Conservation (phyloP, 2,329 filamentous ascomycete genomes). For the Fonsecaea monophora region DNA sequence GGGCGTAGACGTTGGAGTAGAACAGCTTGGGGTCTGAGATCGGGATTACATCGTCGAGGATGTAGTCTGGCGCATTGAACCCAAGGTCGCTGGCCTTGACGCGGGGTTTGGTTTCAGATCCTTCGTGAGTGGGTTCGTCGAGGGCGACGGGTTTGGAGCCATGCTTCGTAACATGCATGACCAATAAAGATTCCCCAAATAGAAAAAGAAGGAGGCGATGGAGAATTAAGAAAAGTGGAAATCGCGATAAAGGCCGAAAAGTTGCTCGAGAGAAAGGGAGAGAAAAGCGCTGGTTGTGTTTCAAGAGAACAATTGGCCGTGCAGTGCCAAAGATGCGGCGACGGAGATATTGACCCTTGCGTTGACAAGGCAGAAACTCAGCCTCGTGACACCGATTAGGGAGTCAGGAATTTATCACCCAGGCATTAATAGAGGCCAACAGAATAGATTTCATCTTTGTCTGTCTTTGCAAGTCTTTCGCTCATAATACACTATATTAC, state of each 20-base stretch:
- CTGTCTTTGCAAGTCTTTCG: constrained; percentile 8
- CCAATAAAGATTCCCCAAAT: background rate
- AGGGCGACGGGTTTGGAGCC: constrained; percentile 18
- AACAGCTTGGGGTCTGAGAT: constrained; percentile 28
- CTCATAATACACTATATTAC: constrained; percentile 35
- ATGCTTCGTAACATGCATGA: constrained; percentile 36
- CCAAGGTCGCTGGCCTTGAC: constrained; percentile 30
- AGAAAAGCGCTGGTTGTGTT: background rate
- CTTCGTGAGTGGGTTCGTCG: constrained; percentile 29
- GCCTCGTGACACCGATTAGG: constrained; percentile 17
- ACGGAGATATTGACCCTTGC: constrained; percentile 14
- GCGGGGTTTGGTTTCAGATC: constrained; percentile 23
- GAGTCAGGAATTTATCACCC: background rate
- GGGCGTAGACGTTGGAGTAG: constrained; percentile 29
- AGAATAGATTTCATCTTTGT: background rate
- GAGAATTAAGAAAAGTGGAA: constrained; percentile 1
- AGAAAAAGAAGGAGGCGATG: background rate
- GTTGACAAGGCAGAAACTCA: constrained; percentile 3
- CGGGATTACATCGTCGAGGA: constrained; percentile 33
- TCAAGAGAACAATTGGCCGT: constrained; percentile 6
- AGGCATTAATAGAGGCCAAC: background rate
- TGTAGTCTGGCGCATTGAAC: constrained; percentile 29
- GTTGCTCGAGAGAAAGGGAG: background rate
- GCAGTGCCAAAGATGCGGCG: background rate
- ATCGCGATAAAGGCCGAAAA: background rate